Conservation (phyloP, 139 green algal genomes). For the Trebouxia sp. region DNA sequence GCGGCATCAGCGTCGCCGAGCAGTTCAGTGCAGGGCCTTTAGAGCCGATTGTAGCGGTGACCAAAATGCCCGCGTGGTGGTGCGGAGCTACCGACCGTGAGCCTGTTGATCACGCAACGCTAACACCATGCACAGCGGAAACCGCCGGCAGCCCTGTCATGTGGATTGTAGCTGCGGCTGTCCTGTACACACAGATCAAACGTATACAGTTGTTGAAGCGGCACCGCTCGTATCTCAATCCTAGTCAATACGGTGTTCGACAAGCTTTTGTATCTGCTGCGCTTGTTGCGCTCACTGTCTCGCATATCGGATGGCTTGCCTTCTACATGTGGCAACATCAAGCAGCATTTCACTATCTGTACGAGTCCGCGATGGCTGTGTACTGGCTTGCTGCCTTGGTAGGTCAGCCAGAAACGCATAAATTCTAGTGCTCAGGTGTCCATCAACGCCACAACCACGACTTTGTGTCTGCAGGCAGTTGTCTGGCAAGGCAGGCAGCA, state of each 20-base stretch:
- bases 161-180: not conserved
- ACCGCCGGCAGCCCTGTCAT: conserved; percentile 11
- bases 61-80: conserved; percentile 18
- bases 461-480: not conserved
- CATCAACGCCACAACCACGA: not conserved
- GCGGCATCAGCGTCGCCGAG: too few relatives aligned
- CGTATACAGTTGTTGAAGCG: not conserved
- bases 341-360: conserved; percentile 22
- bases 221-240: not conserved
- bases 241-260: not conserved
- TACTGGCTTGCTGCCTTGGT: conserved; percentile 16
- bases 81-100: not conserved
- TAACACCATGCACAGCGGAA: conserved; percentile 20
- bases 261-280: not conserved
- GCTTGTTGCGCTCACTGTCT: conserved; percentile 1
- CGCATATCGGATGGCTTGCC: conserved; percentile 8
- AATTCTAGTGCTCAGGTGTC: not conserved
- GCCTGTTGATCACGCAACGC: not conserved
- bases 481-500: not conserved
- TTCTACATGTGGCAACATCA: not conserved
- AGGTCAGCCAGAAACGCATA: not conserved
- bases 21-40: too few relatives aligned
- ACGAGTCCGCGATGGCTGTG: not conserved
- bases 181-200: not conserved
- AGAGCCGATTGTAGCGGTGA: too few relatives aligned